phyloP scores from a whole-genome alignment of 129 eudicot genomes.

The Chrysanthemum lavandulifolium region DNA sequence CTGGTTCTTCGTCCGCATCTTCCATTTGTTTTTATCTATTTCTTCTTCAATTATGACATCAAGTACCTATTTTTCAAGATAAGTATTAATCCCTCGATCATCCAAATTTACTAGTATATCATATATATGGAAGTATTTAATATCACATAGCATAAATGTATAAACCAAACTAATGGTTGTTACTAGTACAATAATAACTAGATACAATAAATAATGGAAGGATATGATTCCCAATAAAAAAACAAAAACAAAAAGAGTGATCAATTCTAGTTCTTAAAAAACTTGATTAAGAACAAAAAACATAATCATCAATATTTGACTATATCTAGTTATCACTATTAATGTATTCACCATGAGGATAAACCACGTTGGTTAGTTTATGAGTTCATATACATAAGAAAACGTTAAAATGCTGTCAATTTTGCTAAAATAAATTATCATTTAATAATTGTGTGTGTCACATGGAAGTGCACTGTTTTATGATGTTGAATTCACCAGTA shows the following conservation, averaged over 20 bases:
- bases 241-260: slow-evolving; percentile 9
- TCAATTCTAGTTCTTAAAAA: slow-evolving; percentile 1
- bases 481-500: slow-evolving; percentile 21
- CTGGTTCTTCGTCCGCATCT: slow-evolving; percentile 69
- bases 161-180: too few species aligned
- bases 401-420: neutral
- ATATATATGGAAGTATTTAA: too few species aligned
- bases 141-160: neutral
- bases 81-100: neutral
- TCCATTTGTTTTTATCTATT: slow-evolving; percentile 56
- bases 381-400: neutral
- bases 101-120: neutral
- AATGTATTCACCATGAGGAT: slow-evolving; percentile 1
- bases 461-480: slow-evolving; percentile 17
- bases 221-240: slow-evolving; percentile 12
- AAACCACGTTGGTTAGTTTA: neutral
- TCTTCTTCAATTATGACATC: slow-evolving; percentile 70
- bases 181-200: neutral
- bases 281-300: slow-evolving; percentile 1
- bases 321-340: slow-evolving; percentile 16
- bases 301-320: slow-evolving; percentile 25
- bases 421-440: slow-evolving; percentile 6
- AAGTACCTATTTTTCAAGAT: slow-evolving; percentile 48
- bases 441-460: slow-evolving; percentile 20
- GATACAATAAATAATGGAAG: neutral